Conservation (phyloP, 768 basidiomycete species). For the Pulveroboletus sp. region DNA sequence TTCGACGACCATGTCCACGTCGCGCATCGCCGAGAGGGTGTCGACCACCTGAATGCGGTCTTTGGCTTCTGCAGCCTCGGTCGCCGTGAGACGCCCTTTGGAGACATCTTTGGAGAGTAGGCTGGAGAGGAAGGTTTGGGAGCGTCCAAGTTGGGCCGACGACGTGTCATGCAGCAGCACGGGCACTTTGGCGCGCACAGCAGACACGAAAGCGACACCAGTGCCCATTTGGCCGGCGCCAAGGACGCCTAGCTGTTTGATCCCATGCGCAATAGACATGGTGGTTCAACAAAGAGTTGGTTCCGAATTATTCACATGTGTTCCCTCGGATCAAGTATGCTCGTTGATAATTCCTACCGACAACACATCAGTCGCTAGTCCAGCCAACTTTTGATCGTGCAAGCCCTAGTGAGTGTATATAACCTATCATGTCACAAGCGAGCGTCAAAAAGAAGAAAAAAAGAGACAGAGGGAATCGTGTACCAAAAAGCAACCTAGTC, state of each 20-base stretch:
- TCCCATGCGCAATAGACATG: constrained; percentile 60
- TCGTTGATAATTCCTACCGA: not conserved
- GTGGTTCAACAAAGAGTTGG: not conserved
- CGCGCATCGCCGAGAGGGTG: constrained; percentile 60
- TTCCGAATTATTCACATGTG: constrained; percentile 16
- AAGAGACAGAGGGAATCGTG: not conserved
- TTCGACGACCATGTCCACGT: constrained; percentile 92
- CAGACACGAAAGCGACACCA: constrained; percentile 87
- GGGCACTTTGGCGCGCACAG: constrained; percentile 80
- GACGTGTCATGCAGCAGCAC: constrained; percentile 86
- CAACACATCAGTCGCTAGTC: constrained; percentile 12
- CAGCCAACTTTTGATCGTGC: constrained; percentile 16
- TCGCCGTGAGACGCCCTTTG: constrained; percentile 71
- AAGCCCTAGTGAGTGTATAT: constrained; percentile 9
- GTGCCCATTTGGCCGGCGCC: constrained; percentile 90
- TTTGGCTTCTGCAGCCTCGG: constrained; percentile 71
- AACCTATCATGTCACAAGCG: constrained; percentile 11
- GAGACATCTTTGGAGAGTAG: constrained; percentile 86
- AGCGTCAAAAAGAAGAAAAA: constrained; percentile 13
- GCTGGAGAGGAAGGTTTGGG: constrained; percentile 72
- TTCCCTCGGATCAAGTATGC: not conserved
- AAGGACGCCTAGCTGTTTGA: constrained; percentile 73
- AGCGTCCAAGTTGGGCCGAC: constrained; percentile 66
- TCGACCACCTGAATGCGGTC: constrained; percentile 62
- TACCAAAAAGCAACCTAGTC: constrained; percentile 16